Conservation (phyloP, 768 basidiomycete genomes). For the Sporobolomyces phaffii region DNA sequence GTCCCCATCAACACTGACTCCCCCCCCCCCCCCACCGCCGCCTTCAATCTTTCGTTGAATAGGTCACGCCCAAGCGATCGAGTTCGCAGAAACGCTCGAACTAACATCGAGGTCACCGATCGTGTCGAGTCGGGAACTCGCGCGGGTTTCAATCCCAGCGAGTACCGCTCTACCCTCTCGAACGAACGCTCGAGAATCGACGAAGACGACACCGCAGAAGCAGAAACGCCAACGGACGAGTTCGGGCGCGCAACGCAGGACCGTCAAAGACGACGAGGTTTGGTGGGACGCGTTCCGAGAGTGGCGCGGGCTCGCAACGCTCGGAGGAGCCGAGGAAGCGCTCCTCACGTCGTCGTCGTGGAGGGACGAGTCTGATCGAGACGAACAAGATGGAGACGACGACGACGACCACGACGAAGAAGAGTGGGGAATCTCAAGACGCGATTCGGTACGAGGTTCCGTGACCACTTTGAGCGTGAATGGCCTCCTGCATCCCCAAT, state of each 20-base stretch:
- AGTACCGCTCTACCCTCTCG: background rate
- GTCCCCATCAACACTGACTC: no score
- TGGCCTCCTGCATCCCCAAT: conserved; percentile 24
- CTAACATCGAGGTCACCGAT: background rate
- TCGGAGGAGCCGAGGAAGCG: conserved; percentile 9
- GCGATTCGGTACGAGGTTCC: background rate
- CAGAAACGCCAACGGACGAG: conserved; percentile 6
- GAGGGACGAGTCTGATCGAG: no score
- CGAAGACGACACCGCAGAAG: no score
- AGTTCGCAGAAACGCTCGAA: background rate
- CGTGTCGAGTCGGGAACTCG: background rate
- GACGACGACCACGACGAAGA: conserved; percentile 7
- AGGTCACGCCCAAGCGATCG: conserved; percentile 8
- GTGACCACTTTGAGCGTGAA: background rate
- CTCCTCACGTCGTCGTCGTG: no score
- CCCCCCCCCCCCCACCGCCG: no score
- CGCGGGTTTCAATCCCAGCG: background rate
- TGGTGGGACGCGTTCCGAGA: conserved; percentile 31
- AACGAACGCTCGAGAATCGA: no score
- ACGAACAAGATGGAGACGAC: background rate
- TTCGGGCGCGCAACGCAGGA: conserved; percentile 4
- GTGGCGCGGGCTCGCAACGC: conserved; percentile 17
- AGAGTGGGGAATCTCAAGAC: background rate
- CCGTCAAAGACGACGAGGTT: background rate
- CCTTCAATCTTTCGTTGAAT: background rate